These are phyloP conservation scores for Cladophialophora yegresii DNA, from an alignment of 2,329 filamentous ascomycete genomes.

Conservation along the genomic window DNA sequence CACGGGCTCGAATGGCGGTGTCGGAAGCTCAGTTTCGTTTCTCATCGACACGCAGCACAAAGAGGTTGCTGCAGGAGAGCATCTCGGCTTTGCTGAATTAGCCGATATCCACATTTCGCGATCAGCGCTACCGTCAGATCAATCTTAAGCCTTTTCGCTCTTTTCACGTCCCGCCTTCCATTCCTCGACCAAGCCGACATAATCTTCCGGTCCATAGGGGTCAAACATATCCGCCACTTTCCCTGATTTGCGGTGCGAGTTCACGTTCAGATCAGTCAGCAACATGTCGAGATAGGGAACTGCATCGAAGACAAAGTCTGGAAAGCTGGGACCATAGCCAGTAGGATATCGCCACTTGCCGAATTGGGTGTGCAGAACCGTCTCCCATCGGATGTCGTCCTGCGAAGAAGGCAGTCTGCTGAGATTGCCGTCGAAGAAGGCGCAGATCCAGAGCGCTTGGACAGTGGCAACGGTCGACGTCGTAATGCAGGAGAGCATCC, in stretches of 20 bases:
- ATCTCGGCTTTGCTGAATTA: not conserved
- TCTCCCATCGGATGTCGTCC: slow-evolving; percentile 47
- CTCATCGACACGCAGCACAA: not conserved
- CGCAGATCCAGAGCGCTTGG: slow-evolving; percentile 63
- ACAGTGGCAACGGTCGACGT: slow-evolving; percentile 44
- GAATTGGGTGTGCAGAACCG: slow-evolving; percentile 67
- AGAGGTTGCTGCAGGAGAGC: not conserved
- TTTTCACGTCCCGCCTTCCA: slow-evolving; percentile 32
- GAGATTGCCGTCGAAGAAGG: slow-evolving; percentile 62
- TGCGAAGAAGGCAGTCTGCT: slow-evolving; percentile 36
- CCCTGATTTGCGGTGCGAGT: slow-evolving; percentile 44
- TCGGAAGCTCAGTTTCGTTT: not conserved
- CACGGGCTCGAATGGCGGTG: not conserved
- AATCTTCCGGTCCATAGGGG: slow-evolving; percentile 40
- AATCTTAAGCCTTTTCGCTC: slow-evolving; percentile 4
- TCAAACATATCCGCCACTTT: slow-evolving; percentile 41
- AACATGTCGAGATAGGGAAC: slow-evolving; percentile 74
- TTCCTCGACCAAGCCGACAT: slow-evolving; percentile 46
- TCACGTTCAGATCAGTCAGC: slow-evolving; percentile 65
- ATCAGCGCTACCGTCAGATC: not conserved
- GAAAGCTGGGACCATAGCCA: slow-evolving; percentile 63
- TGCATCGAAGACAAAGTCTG: slow-evolving; percentile 74
- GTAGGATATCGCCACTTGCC: slow-evolving; percentile 68
- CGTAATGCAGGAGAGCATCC: slow-evolving; percentile 48
- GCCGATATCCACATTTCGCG: not conserved